These are phyloP conservation scores for Coriaria nepalensis DNA, from an alignment of 306 rosid genomes.

Conservation along the genomic window DNA sequence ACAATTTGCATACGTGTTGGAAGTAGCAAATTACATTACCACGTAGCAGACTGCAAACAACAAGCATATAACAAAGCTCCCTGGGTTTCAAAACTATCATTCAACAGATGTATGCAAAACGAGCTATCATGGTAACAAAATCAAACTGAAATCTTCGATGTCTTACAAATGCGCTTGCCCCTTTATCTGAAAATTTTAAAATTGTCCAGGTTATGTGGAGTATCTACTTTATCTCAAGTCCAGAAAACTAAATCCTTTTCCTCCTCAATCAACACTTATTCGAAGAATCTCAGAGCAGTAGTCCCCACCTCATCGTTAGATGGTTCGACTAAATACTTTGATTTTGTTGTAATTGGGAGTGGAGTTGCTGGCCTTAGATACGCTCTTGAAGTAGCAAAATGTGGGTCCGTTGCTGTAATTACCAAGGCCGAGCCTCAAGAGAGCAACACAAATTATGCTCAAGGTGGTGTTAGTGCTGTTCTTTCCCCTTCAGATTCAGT, in stretches of 20 bases:
- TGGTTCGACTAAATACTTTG: slow-evolving; percentile 51
- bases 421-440: slow-evolving; percentile 96
- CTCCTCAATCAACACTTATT: slow-evolving; percentile 18
- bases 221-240: slow-evolving; percentile 35
- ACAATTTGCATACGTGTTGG: slow-evolving; percentile 48
- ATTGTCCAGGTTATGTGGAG: slow-evolving; percentile 44
- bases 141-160: neutral
- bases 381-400: slow-evolving; percentile 86
- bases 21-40: slow-evolving; percentile 30
- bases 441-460: slow-evolving; percentile 96
- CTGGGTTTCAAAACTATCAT: slow-evolving; percentile 25
- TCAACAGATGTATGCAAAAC: slow-evolving; percentile 25
- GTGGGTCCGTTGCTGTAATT: slow-evolving; percentile 88
- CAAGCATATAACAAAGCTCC: slow-evolving; percentile 33
- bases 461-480: slow-evolving; percentile 97
- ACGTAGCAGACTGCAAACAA: slow-evolving; percentile 21
- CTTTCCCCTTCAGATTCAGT: slow-evolving; percentile 84
- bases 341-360: slow-evolving; percentile 76
- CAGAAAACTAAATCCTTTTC: slow-evolving; percentile 26
- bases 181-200: slow-evolving; percentile 3
- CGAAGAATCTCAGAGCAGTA: slow-evolving; percentile 26
- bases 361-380: slow-evolving; percentile 92
- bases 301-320: slow-evolving; percentile 43
- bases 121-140: slow-evolving; percentile 42
- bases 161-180: neutral